phyloP scores from a whole-genome alignment of 192 early-diverging fungal species.

The Coemansia sp. region DNA sequence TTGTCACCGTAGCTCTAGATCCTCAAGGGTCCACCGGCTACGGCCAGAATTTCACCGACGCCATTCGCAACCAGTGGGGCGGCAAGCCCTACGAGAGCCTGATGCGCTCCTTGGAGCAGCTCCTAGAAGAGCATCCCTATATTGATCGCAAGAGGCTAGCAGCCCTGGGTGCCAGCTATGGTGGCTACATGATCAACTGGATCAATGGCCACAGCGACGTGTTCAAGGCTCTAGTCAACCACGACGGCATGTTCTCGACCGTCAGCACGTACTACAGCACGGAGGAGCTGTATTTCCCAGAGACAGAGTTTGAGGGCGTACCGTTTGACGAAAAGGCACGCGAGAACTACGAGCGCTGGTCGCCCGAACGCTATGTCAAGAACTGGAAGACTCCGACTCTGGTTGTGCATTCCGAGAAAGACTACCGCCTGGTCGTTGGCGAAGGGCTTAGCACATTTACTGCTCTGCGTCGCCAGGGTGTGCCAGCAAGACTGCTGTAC shows the following conservation, averaged over 20 bases:
- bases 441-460: constrained; percentile 79
- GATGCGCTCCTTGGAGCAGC: constrained; percentile 68
- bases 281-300: constrained; percentile 78
- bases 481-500: constrained; percentile 69
- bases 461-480: constrained; percentile 69
- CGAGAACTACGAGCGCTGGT: constrained; percentile 67
- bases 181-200: constrained; percentile 89
- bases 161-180: constrained; percentile 77
- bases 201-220: constrained; percentile 76
- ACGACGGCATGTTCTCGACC: constrained; percentile 80
- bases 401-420: constrained; percentile 72
- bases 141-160: constrained; percentile 64
- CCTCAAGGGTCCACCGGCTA: constrained; percentile 81
- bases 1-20: constrained; percentile 73
- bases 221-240: constrained; percentile 76
- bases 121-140: constrained; percentile 44
- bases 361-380: constrained; percentile 68
- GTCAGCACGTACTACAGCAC: constrained; percentile 67
- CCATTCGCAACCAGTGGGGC: constrained; percentile 81
- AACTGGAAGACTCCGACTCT: constrained; percentile 80
- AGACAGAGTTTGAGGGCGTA: constrained; percentile 67
- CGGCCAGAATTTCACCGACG: constrained; percentile 74
- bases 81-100: constrained; percentile 72
- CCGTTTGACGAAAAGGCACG: constrained; percentile 62
- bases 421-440: constrained; percentile 68